Percentiles rank a stretch among this genome's conserved stretches.
phyloP scores from a whole-genome alignment of 345 rosid genomes.

The Gossypium turneri region DNA sequence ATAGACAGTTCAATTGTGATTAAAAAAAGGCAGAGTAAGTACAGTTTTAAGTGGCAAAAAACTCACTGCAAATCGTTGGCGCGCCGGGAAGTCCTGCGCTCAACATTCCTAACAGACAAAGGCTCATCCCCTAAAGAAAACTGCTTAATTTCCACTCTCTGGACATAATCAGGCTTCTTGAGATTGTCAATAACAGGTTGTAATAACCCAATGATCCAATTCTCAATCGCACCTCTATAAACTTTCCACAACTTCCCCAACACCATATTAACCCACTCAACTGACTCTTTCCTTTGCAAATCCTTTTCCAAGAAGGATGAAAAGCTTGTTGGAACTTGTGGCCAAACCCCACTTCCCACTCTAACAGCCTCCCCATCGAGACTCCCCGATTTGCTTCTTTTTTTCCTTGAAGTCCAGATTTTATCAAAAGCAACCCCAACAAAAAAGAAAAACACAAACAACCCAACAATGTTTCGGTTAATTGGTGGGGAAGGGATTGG shows the following conservation, averaged over 20 bases:
- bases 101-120: constrained; percentile 87
- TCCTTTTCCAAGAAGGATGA: constrained; percentile 85
- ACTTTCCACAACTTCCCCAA: constrained; percentile 96
- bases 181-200: constrained; percentile 97
- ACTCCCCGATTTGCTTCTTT: constrained; percentile 20
- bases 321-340: constrained; percentile 85
- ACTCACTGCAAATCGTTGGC: constrained; percentile 95
- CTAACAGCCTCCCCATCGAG: constrained; percentile 23
- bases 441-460: constrained; percentile 81
- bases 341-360: constrained; percentile 50
- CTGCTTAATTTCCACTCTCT: constrained; percentile 89
- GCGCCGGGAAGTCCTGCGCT: constrained; percentile 89
- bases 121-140: constrained; percentile 96
- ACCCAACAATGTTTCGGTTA: constrained; percentile 57
- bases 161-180: constrained; percentile 89
- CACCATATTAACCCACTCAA: constrained; percentile 99
- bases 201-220: constrained; percentile 83
- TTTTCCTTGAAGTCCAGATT: constrained; percentile 74
- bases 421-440: constrained; percentile 91
- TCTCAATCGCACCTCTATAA: constrained; percentile 82
- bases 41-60: constrained; percentile 1
- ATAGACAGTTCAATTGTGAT: not conserved
- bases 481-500: constrained; percentile 89
- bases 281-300: constrained; percentile 93
- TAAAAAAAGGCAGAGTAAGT: not conserved